These are phyloP conservation scores for Fusarium cyanostomum DNA, from an alignment of 2,329 filamentous ascomycete genomes.

Conservation along the genomic window DNA sequence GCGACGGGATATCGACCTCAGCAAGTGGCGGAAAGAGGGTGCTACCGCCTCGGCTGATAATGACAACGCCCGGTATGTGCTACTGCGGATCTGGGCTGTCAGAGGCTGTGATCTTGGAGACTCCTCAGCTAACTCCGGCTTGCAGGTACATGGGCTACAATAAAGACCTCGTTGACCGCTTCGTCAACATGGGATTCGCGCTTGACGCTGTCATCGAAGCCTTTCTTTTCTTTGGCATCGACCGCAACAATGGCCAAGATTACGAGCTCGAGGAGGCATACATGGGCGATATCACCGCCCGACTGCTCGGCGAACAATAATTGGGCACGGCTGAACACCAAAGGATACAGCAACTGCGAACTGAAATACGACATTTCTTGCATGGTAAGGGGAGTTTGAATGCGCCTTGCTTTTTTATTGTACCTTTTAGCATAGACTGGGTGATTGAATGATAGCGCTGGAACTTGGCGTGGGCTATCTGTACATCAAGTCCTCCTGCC, in stretches of 20 bases:
- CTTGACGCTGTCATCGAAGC: constrained; percentile 86
- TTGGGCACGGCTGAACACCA: not conserved
- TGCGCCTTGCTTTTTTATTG: constrained; percentile 10
- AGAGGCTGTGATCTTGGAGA: not conserved
- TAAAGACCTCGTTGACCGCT: constrained; percentile 81
- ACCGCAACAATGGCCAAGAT: constrained; percentile 78
- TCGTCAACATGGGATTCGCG: constrained; percentile 91
- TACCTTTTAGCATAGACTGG: constrained; percentile 23
- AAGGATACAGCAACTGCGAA: constrained; percentile 11
- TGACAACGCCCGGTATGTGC: constrained; percentile 44
- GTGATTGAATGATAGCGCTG: constrained; percentile 2
- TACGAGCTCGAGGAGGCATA: constrained; percentile 90
- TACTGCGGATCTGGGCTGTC: not conserved
- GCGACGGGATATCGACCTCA: constrained; percentile 49
- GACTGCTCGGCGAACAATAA: constrained; percentile 80
- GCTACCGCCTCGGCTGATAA: constrained; percentile 46
- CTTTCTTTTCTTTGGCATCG: constrained; percentile 83
- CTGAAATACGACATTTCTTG: constrained; percentile 16
- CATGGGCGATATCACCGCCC: constrained; percentile 88
- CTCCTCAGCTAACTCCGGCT: not conserved
- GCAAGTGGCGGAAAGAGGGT: constrained; percentile 60
- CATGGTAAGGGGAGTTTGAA: constrained; percentile 40
- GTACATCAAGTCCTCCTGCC: not conserved
- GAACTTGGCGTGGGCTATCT: not conserved
- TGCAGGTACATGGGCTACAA: constrained; percentile 89